Percentiles rank a stretch among this genome's conserved stretches.
Evolutionary conservation across 257 asterid species (phyloP).

Genomic region (Anisodus acutangulus): DNA sequence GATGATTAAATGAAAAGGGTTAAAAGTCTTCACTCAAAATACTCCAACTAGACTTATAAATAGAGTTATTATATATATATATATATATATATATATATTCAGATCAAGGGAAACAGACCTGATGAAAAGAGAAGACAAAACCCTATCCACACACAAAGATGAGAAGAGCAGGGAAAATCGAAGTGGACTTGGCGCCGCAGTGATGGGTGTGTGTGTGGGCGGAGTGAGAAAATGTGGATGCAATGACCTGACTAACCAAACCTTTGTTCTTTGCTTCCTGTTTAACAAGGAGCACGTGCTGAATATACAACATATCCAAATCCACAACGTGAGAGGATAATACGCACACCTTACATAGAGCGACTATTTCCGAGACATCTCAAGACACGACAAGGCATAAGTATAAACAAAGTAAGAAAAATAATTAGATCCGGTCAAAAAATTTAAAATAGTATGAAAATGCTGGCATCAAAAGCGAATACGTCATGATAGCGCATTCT

Average conservation of each 20-base stretch:
- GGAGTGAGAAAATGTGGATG: constrained; percentile 23
- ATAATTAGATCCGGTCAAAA: too few species aligned
- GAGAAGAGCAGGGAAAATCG: neutral
- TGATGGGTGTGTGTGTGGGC: neutral
- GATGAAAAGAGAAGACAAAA: constrained; percentile 28
- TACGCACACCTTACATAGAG: too few species aligned
- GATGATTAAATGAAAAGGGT: constrained; percentile 20
- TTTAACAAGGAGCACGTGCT: neutral
- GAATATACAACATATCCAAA: too few species aligned
- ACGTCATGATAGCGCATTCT: too few species aligned
- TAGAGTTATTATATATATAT: too few species aligned
- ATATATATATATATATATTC: neutral
- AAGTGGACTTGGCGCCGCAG: neutral
- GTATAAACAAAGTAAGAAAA: too few species aligned
- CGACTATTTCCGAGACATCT: too few species aligned
- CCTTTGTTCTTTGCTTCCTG: neutral
- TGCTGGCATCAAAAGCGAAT: too few species aligned
- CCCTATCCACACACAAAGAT: neutral
- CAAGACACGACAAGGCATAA: too few species aligned
- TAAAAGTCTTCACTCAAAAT: neutral
- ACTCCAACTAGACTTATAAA: too few species aligned
- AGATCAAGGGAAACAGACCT: neutral
- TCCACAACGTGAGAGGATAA: too few species aligned
- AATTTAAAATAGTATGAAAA: too few species aligned
- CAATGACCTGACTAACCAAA: neutral